Evolutionary conservation across 108 stramenopile genomes (phyloP), one percentile per base, ranked within the genome.

Genomic region (Thalassiosira profunda): DNA sequence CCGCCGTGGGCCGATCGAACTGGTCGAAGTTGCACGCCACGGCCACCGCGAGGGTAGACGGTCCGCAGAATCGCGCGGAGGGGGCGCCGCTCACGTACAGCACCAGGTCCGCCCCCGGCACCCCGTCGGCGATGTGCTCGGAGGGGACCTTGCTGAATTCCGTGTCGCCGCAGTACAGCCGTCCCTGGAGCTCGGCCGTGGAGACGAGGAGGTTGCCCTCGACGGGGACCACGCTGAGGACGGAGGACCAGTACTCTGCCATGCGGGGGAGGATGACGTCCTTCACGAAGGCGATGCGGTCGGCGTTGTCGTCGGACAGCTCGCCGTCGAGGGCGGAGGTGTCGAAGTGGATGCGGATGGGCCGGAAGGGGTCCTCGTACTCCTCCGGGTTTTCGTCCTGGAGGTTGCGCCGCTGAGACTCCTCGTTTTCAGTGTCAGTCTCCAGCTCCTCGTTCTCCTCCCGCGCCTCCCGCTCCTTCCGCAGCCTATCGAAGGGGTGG

Each of bases 1-100:
- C 91, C 15, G 91, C 91, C 9, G 83, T 90, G 35, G 91, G 91
- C 8, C 91, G 84, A 81, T 92, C 85, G 40, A 77, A 86, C 53
- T 83, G 82, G 79, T 85, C 88, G 63, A 85, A 85, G 61, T 86
- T 86, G 51, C 81, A 91, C 15, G 88, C 75, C 35, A 94, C 86
- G 3, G 87, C 92, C 53, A 91, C 88, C 25, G 92, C 90, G 42
- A 94, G 60, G 10, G 92, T 94, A 17, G 63, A 72, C 14, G 80
- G 80, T 4, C 83, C 73, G 59, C 92, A 94, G 65, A 94, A 94
- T 23, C 86, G 58, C 15, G 83, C 58, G n/a, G 74, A 77, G 0
- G 88, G 83, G 3, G 84, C 60, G 15, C 88, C 92, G 43, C 86
- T 87, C 12, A 94, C 88, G 62, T 90, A 94, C 20, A 94, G 43